Percentiles rank a stretch among this genome's conserved stretches.
Conservation (phyloP, 2,329 filamentous ascomycete genomes). For the Coleophoma eucalyptorum region DNA sequence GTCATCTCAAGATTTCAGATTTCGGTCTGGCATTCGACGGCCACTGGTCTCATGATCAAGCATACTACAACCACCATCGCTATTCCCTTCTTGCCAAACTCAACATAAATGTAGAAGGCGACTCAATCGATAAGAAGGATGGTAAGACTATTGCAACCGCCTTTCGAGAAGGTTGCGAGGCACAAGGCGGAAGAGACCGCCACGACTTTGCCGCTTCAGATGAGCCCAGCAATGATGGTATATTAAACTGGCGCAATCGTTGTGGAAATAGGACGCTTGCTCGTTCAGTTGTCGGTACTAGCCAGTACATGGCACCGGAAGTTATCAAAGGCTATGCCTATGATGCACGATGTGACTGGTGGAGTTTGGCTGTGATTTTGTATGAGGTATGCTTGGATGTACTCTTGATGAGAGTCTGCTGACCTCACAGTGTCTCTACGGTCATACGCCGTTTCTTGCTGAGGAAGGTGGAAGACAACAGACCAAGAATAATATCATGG, state of each 20-base stretch:
- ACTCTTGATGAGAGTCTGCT: neutral
- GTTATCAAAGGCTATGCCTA: constrained; percentile 79
- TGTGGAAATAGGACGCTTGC: constrained; percentile 69
- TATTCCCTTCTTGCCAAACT: constrained; percentile 76
- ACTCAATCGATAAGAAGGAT: constrained; percentile 64
- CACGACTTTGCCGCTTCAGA: constrained; percentile 31
- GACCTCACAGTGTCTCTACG: constrained; percentile 68
- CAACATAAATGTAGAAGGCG: constrained; percentile 69
- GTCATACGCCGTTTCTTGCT: constrained; percentile 83
- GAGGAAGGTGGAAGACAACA: constrained; percentile 69
- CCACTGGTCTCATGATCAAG: constrained; percentile 87
- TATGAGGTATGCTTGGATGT: constrained; percentile 59
- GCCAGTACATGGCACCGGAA: constrained; percentile 98
- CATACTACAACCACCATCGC: constrained; percentile 80
- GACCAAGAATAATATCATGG: constrained; percentile 83
- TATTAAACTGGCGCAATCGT: constrained; percentile 68
- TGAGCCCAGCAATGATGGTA: constrained; percentile 34
- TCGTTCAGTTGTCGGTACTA: constrained; percentile 86
- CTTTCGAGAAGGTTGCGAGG: constrained; percentile 30
- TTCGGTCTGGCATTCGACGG: constrained; percentile 95
- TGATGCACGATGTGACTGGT: constrained; percentile 94
- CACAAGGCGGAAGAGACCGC: constrained; percentile 31
- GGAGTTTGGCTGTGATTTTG: constrained; percentile 91
- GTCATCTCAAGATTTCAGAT: constrained; percentile 93
- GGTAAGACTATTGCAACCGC: constrained; percentile 34